Evolutionary conservation across 768 basidiomycete genomes (phyloP), one percentile per base, ranked within the genome.

Genomic region (Suillus paluster): DNA sequence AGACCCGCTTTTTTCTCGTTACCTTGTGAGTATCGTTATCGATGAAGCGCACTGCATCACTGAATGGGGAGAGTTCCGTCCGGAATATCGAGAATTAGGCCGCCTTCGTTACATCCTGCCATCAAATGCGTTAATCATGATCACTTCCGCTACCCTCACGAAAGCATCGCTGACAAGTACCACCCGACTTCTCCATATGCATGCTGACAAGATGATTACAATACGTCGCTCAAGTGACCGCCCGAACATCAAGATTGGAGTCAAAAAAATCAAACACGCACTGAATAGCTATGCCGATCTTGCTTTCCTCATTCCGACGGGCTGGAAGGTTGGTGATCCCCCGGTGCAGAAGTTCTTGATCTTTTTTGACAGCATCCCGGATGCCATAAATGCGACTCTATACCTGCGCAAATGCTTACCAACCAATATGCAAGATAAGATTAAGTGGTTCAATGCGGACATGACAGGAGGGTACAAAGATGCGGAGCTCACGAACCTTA

Each of bases 141-240:
- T 76, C 9, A 65, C 71, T 4, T 79, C 77, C 0, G 78, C 78
- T 0, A 81, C 78, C 0, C 65, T 79, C 2, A 73, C 76, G 1
- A 59, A 66, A 5, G 33, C 54, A 0, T 57, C 76, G 0, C 68
- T 77, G 0, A 21, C 50, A 4, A 70, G 75, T 55, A 58, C 77
- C 1, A 63, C 53, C n/a, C 34, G 56, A 1, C 65, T 64, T 15
- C 63, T 78, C 0, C 67, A 67, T 3, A 60, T 78, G 38, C 54
- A 52, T 2, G 15, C 41, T 17, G 53, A 65, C 6, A 64, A 67
- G 0, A 62, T 60, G 4, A 42, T 57, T 12, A 48, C 30, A 0
- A 54, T 78, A 8, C 56, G 58, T 0, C 61, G 64, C 2, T 73
- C 73, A 4, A 79, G 73, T 45, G 70, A 79, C 52, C 68, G 70